Evolutionary conservation across 2,329 filamentous ascomycete genomes (phyloP).

Genomic region (Epichloe aotearoae): DNA sequence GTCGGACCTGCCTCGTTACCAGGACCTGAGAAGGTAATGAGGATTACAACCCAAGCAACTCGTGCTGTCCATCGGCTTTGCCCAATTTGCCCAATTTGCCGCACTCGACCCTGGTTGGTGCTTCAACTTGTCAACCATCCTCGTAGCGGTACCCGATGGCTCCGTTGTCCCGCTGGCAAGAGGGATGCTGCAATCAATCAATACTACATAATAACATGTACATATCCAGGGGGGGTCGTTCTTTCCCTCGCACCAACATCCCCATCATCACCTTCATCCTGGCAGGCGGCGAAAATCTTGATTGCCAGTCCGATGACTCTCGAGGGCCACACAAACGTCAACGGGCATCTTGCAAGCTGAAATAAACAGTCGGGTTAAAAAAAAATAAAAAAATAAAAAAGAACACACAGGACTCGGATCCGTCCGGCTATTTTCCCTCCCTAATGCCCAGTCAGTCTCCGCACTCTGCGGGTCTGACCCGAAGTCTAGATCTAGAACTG

Average conservation of each 20-base stretch:
- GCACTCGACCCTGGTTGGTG: not conserved
- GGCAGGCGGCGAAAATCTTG: not conserved
- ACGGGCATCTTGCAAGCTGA: not conserved
- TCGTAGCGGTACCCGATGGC: not conserved
- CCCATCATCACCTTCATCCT: not conserved
- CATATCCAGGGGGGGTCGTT: not conserved
- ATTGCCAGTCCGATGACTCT: not conserved
- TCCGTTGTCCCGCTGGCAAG: not conserved
- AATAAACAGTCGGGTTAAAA: not conserved
- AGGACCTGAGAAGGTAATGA: not conserved
- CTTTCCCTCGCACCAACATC: not conserved
- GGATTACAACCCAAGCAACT: not conserved
- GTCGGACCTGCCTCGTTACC: not conserved
- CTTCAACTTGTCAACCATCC: not conserved
- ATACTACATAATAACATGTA: too few species aligned
- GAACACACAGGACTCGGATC: too few species aligned
- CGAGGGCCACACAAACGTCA: not conserved
- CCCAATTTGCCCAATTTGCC: not conserved
- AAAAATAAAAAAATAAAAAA: not conserved
- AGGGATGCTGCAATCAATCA: not conserved
- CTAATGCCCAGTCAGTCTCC: not conserved
- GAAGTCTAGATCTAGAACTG: not conserved
- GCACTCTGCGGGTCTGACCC: not conserved
- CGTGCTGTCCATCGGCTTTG: not conserved
- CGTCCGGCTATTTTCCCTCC: not conserved